Base-by-base conservation (phyloP, 352 stramenopile species). In the Phytopythium chamaehyphon region DNA sequence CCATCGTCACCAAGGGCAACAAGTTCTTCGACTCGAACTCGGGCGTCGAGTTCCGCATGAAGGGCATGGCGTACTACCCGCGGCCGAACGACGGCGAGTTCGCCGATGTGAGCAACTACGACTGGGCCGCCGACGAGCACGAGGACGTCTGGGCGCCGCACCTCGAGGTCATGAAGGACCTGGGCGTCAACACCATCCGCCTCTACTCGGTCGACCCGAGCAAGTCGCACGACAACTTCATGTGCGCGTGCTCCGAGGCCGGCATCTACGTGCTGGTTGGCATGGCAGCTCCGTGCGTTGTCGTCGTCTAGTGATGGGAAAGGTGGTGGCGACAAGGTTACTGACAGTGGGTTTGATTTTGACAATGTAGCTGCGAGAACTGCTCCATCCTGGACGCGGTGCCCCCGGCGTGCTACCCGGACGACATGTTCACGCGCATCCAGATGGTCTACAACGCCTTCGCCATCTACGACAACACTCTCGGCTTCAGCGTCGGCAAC, bases 11-110 rank as follows among this genome's bases (percentile, higher is more conserved):
- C 28, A 84, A 82, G 51, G 81, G 83, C 55, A 92, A 92, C 70
- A 94, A 93, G 58, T 80, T 95, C 57, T 96, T 93, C 62, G 66
- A 92, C 62, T 80, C 71, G 14, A 54, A 71, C 3, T 83, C 76
- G 1, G 73, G 74, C 12, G 40, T 72, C 9, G 79, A 95, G 54
- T 86, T 90, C 53, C 66, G 73, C 22, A 71, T 87, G 40, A 86
- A 87, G 33, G 77, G 78, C 10, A 80, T 89, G 71, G 75, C 71
- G 18, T 87, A 89, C 52, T 87, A 83, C 55, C 79, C 79, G 5
- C 73, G 76, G 2, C 76, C 79, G 16, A 90, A 90, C 62, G 57
- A 42, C 15, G 76, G 79, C 10, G 63, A 86, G 52, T 44, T 88
- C 39, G 59, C 62, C 2, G 51, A 66, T 35, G 70, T 85, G 42